Evolutionary conservation across 345 rosid species (phyloP).

Genomic region (Triadica sebifera): DNA sequence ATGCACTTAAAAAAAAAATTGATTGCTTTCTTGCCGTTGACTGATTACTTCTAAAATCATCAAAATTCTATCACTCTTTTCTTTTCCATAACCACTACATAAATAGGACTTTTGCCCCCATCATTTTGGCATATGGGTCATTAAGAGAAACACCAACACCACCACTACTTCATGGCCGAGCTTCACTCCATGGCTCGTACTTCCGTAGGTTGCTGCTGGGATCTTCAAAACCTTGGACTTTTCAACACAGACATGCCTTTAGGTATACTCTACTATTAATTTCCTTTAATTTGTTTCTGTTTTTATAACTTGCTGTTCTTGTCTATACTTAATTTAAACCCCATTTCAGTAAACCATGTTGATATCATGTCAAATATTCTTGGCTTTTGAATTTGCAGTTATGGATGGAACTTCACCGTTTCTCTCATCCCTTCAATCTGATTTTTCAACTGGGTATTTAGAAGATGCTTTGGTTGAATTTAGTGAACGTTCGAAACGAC

Average conservation of each 20-base stretch:
- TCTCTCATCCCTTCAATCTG: slow-evolving; percentile 44
- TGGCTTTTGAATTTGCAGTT: slow-evolving; percentile 25
- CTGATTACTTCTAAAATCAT: slow-evolving; percentile 48
- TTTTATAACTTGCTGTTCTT: slow-evolving; percentile 12
- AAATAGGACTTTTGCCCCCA: slow-evolving; percentile 22
- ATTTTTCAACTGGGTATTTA: slow-evolving; percentile 81
- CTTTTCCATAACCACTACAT: slow-evolving; percentile 28
- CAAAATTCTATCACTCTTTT: slow-evolving; percentile 8
- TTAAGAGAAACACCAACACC: not conserved
- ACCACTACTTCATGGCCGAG: slow-evolving; percentile 34
- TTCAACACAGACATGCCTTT: slow-evolving; percentile 74
- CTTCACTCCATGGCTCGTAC: slow-evolving; percentile 40
- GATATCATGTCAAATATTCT: no score
- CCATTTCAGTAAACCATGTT: slow-evolving; percentile 6
- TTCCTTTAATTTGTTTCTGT: not conserved
- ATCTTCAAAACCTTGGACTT: slow-evolving; percentile 76
- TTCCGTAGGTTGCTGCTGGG: slow-evolving; percentile 65
- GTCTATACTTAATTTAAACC: slow-evolving; percentile 1
- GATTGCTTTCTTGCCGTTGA: slow-evolving; percentile 46
- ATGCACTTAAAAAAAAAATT: slow-evolving; percentile 14
- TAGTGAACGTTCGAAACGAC: slow-evolving; percentile 61
- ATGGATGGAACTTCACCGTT: slow-evolving; percentile 45
- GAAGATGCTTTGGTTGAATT: slow-evolving; percentile 79
- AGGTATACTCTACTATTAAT: slow-evolving; percentile 29
- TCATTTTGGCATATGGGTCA: slow-evolving; percentile 5